A percentile compares a stretch with the other conserved stretches of the same genome.
Evolutionary conservation across 225 moss, liverwort and hornwort species (phyloP).

Genomic region (Rhytidiadelphus loreus): DNA sequence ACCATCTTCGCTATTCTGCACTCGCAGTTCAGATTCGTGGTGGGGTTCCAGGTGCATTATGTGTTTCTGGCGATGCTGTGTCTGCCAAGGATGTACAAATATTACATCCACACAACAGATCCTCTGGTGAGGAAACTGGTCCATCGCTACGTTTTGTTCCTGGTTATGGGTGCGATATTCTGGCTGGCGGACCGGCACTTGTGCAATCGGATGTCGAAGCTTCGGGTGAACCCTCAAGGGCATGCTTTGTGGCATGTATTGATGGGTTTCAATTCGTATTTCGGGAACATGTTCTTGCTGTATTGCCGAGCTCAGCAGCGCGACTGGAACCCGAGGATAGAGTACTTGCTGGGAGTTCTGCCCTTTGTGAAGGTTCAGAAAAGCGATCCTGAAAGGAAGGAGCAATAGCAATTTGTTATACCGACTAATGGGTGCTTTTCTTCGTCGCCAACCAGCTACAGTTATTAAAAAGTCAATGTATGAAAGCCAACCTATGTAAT

Average conservation of each 20-base stretch:
- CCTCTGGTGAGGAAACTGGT: conserved; percentile 62
- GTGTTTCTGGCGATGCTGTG: conserved; percentile 72
- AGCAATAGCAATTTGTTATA: conserved; percentile 9
- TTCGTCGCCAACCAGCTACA: background rate
- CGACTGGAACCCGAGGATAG: conserved; percentile 64
- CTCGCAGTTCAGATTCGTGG: conserved; percentile 69
- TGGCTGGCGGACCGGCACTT: conserved; percentile 74
- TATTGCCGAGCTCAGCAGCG: conserved; percentile 83
- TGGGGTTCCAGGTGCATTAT: conserved; percentile 73
- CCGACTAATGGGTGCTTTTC: background rate
- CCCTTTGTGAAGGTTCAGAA: conserved; percentile 65
- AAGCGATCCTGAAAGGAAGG: conserved; percentile 12
- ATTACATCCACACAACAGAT: conserved; percentile 73
- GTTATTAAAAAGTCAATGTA: background rate
- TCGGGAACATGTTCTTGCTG: conserved; percentile 69
- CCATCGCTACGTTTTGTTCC: conserved; percentile 58
- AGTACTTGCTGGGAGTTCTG: conserved; percentile 42
- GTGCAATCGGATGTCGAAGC: conserved; percentile 46
- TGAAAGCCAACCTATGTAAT: conserved; percentile 11
- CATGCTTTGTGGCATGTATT: conserved; percentile 93
- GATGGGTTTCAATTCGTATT: conserved; percentile 77
- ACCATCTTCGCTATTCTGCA: conserved; percentile 80
- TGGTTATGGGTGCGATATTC: conserved; percentile 44
- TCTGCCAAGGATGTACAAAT: conserved; percentile 93
- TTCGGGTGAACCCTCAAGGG: conserved; percentile 68